Base-by-base conservation (phyloP, 129 eudicot species). In the Pulicaria dysenterica region DNA sequence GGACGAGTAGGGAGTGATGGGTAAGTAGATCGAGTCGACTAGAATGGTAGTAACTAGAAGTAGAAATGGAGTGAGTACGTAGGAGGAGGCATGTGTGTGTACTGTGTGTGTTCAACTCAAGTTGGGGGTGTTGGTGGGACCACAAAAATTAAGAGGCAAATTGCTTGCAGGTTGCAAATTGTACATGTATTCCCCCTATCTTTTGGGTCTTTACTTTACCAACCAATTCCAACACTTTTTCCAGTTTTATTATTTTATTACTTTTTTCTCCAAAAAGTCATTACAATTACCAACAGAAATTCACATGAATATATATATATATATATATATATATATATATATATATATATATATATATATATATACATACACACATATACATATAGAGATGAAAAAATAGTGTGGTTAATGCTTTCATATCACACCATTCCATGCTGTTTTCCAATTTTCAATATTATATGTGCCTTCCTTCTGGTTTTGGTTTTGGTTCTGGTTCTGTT, bases 211-310 rank as follows among this genome's bases (percentile, higher is more conserved):
- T 70, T 78, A 41, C 57, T 53, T 78, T 50, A 78, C 47, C 37
- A 49, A 70, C 72, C 58, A 62, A 61, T 61, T 24, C 31, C 46
- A 8, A 44, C 72, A 4, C 58, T 34, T 71, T 57, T 67, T 6
- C 19, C 31, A 19, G 48, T 41, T 62, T 40, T 37, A 13, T 0
- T 68, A 58, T 46, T 58, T 46, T 59, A 38, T 24, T 65, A 57
- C 8, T 69, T 12, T 47, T n/a, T 69, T 69, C 19, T 3, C 62
- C 56, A 77, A 77, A 70, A 69, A 61, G 71, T 69, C 67, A 42
- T 42, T 70, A 50, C 76, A 43, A 50, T 77, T 77, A 77, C 81
- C 81, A 77, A 77, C 81, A 77, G 70, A 70, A 70, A 5, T 42
- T 70, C 76, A 77, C 77, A 70, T 77, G 81, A 70, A 24, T 24